phyloP scores from a whole-genome alignment of 2,329 filamentous ascomycete genomes.

The Akanthomyces uredinophilus region DNA sequence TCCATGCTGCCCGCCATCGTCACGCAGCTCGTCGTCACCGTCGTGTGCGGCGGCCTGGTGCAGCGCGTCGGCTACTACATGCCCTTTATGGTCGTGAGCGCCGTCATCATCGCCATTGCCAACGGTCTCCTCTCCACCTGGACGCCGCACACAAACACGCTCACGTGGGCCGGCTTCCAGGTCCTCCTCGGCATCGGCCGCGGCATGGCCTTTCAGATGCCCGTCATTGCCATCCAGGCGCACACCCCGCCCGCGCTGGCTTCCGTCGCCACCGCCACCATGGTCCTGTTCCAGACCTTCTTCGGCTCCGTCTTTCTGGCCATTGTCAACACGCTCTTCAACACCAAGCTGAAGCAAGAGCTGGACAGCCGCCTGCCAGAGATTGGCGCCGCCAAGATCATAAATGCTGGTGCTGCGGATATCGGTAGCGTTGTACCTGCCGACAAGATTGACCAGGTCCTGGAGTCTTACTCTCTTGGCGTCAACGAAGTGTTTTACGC shows the following conservation, averaged over 20 bases:
- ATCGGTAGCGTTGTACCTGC: constrained; percentile 29
- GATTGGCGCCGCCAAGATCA: constrained; percentile 27
- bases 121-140: constrained; percentile 40
- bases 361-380: constrained; percentile 26
- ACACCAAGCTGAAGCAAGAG: constrained; percentile 27
- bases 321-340: constrained; percentile 26
- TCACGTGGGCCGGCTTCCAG: constrained; percentile 41
- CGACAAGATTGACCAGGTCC: constrained; percentile 29
- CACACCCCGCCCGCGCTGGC: constrained; percentile 21
- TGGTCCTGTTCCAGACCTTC: constrained; percentile 38
- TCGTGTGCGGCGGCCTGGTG: constrained; percentile 22
- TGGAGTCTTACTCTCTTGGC: constrained; percentile 36
- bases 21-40: constrained; percentile 22
- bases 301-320: constrained; percentile 45
- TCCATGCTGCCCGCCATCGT: constrained; percentile 26
- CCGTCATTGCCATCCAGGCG: constrained; percentile 27
- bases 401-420: constrained; percentile 38
- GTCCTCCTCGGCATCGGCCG: constrained; percentile 39
- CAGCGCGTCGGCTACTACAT: constrained; percentile 38
- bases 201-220: constrained; percentile 41
- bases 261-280: constrained; percentile 25
- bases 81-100: constrained; percentile 35
- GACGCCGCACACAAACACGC: constrained; percentile 27
- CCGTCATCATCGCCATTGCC: constrained; percentile 28
- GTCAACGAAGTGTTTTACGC: constrained; percentile 27